Evolutionary conservation across 768 basidiomycete genomes (phyloP), one percentile per base, ranked within the genome.

Genomic region (Serpula lacrymans): DNA sequence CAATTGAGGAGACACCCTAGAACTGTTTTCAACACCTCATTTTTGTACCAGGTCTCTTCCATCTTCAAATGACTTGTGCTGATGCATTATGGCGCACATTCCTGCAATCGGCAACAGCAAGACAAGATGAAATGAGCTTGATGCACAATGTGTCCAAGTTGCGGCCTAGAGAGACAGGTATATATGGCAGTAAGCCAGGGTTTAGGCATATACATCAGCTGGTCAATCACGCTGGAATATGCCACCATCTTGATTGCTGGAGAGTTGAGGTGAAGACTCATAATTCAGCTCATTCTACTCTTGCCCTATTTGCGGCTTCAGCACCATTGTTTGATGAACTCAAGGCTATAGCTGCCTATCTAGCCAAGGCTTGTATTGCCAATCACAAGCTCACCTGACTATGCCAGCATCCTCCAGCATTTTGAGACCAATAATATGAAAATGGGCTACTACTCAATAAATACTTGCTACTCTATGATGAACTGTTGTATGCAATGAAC

Each of bases 391-490:
- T n/a, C n/a, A n/a, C n/a, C n/a, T n/a, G n/a, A n/a, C n/a, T 39
- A 13, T 31, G 29, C 1, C 7, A 20, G 1, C 24, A 42, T 16
- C 24, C 37, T 2, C 14, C n/a, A n/a, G 20, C 6, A 1, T 41
- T 49, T 6, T 42, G 60, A 4, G 69, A 72, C 45, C 11, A 58
- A 25, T 54, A 63, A 12, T 41, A 47, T 11, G 63, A 68, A 42
- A 73, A 74, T 39, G 34, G 41, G 0, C 25, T 65, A 6, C 41
- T 69, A 0, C 22, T 47, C 2, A 52, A 69, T 11, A 45, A 65
- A 21, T 64, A 68, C 21, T 52, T 66, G 7, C 32, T 70, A 1
- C 56, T 72, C 0, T 74, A 75, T 39, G 62, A 69, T 25, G 71
- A 73, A 32, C 37, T 69, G 1, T 49, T 51, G 0, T 54, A 62